Evolutionary conservation across 2,329 filamentous ascomycete genomes (phyloP).

Genomic region (Acephala macrosclerotiorum): DNA sequence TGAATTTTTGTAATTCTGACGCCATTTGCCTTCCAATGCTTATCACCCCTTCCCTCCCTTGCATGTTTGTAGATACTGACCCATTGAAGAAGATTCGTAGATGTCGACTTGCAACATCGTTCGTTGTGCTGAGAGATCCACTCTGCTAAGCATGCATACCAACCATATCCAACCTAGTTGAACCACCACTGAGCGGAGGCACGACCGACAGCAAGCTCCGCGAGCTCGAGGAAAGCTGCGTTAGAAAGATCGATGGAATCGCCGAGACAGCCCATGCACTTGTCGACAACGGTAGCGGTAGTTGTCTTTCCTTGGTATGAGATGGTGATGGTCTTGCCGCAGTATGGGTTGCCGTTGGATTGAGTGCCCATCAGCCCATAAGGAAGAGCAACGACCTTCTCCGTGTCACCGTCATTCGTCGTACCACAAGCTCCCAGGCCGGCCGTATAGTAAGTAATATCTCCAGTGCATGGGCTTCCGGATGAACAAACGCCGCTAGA

Average conservation of each 20-base stretch:
- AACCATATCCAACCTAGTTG: slow-evolving; percentile 40
- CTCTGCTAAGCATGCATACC: slow-evolving; percentile 37
- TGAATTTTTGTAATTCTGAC: slow-evolving; percentile 16
- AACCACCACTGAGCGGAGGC: slow-evolving; percentile 55
- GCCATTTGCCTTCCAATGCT: slow-evolving; percentile 18
- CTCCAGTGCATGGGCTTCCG: slow-evolving; percentile 57
- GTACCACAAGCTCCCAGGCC: slow-evolving; percentile 74
- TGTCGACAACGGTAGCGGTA: slow-evolving; percentile 71
- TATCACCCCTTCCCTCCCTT: slow-evolving; percentile 15
- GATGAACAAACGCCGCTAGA: slow-evolving; percentile 41
- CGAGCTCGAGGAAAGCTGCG: slow-evolving; percentile 61
- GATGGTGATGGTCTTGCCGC: slow-evolving; percentile 73
- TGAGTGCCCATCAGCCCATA: slow-evolving; percentile 65
- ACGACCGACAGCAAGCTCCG: slow-evolving; percentile 54
- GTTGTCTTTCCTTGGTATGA: slow-evolving; percentile 63
- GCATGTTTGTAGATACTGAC: slow-evolving; percentile 13
- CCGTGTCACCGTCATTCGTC: slow-evolving; percentile 61
- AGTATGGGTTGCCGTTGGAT: slow-evolving; percentile 75
- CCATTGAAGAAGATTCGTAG: slow-evolving; percentile 40
- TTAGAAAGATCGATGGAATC: slow-evolving; percentile 67
- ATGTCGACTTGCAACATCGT: slow-evolving; percentile 37
- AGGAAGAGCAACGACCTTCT: slow-evolving; percentile 75
- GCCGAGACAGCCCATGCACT: slow-evolving; percentile 73
- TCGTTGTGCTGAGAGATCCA: slow-evolving; percentile 39
- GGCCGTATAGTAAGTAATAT: slow-evolving; percentile 78